These are phyloP conservation scores for Boletus smithii DNA, from an alignment of 1,284 basidiomycete species.

Conservation along the genomic window DNA sequence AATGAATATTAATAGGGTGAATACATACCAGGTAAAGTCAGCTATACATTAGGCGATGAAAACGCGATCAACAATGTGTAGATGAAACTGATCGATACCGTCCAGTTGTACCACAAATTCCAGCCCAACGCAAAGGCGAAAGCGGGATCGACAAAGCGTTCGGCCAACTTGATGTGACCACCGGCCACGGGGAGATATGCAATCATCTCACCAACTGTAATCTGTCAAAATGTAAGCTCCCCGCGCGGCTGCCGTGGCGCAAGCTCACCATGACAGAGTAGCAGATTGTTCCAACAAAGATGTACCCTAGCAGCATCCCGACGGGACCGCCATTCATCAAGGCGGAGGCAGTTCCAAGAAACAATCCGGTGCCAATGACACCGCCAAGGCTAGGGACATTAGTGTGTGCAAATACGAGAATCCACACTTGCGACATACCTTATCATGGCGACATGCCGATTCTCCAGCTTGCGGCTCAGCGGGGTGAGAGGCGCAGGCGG, in stretches of 20 bases:
- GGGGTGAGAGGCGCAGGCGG: not conserved
- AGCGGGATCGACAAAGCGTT: constrained; percentile 67
- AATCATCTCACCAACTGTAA: constrained; percentile 33
- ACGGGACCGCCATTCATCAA: constrained; percentile 28
- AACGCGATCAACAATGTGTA: not conserved
- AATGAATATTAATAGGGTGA: no score
- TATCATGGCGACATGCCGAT: constrained; percentile 28
- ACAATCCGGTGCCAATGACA: constrained; percentile 47
- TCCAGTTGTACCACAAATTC: constrained; percentile 63
- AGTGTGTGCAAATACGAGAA: not conserved
- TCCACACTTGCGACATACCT: constrained; percentile 8
- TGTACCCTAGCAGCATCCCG: constrained; percentile 32
- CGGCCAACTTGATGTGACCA: constrained; percentile 63
- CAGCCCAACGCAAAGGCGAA: constrained; percentile 65
- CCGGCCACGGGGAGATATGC: constrained; percentile 43
- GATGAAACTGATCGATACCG: constrained; percentile 35
- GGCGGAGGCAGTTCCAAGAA: constrained; percentile 33
- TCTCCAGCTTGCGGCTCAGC: constrained; percentile 24
- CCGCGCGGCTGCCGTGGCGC: not conserved
- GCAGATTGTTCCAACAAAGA: constrained; percentile 29
- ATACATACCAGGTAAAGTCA: constrained; percentile 24
- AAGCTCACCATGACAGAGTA: constrained; percentile 22
- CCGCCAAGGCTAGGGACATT: constrained; percentile 33
- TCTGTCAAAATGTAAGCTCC: constrained; percentile 5
- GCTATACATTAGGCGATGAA: constrained; percentile 5